Evolutionary conservation across 805 yeast genomes (phyloP).

Genomic region (Ogataea nakhonphanomensis): DNA sequence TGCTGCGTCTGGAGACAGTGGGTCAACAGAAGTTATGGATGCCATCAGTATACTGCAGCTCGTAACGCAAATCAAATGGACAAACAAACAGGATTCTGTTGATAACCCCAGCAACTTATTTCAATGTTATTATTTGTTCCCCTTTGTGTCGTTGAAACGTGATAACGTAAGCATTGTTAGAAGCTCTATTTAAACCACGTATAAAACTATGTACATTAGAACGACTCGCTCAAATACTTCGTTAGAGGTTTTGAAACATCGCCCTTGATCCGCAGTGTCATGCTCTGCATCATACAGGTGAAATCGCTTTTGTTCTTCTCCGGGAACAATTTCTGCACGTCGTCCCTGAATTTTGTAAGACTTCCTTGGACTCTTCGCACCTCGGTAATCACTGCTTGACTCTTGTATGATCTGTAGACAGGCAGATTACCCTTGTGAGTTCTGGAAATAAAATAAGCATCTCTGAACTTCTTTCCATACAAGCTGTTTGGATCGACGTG

Average conservation of each 20-base stretch:
- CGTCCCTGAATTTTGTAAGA: constrained; percentile 59
- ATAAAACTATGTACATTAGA: constrained; percentile 20
- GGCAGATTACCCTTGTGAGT: constrained; percentile 70
- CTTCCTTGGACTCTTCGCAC: constrained; percentile 71
- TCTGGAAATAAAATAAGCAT: constrained; percentile 44
- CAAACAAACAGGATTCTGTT: not conserved
- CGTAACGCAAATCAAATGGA: no score
- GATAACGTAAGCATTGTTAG: constrained; percentile 2
- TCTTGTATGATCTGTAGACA: constrained; percentile 68
- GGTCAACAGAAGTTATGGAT: no score
- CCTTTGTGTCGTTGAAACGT: constrained; percentile 2
- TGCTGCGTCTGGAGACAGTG: no score
- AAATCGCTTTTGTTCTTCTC: constrained; percentile 42
- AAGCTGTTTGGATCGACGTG: constrained; percentile 25
- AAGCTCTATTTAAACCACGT: not conserved
- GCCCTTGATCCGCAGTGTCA: constrained; percentile 52
- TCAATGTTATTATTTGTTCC: constrained; percentile 7
- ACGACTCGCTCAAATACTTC: constrained; percentile 30
- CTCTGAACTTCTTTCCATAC: constrained; percentile 33
- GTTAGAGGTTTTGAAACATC: constrained; percentile 38
- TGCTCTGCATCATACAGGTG: constrained; percentile 47
- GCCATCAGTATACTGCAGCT: no score
- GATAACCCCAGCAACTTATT: not conserved
- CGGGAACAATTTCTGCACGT: constrained; percentile 52
- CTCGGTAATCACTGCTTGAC: constrained; percentile 65